Conservation (phyloP, 2,329 filamentous ascomycete species). For the Aspergillus quadricinctus region DNA sequence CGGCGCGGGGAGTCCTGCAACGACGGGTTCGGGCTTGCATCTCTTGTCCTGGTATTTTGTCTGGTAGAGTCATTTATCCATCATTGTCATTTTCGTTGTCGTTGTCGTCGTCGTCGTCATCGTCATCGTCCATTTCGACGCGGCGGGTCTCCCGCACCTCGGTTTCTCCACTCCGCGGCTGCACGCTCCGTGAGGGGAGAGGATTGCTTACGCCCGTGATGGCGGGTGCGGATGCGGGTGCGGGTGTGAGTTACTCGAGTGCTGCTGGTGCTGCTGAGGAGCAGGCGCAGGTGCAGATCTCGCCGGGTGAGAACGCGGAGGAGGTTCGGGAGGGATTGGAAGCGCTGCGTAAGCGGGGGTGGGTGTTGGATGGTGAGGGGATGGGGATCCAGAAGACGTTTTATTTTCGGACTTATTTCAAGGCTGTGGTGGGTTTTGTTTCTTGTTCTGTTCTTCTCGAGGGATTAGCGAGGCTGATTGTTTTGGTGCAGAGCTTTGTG, state of each 20-base stretch:
- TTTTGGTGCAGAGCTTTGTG: constrained; percentile 28
- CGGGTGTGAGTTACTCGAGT: not conserved
- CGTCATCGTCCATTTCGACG: not conserved
- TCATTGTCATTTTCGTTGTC: not conserved
- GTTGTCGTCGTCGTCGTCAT: not conserved
- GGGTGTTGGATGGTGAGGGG: constrained; percentile 30
- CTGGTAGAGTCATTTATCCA: not conserved
- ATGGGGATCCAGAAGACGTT: constrained; percentile 36
- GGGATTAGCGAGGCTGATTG: not conserved
- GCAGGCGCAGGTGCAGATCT: constrained; percentile 21
- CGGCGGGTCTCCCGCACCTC: not conserved
- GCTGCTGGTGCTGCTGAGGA: constrained; percentile 2
- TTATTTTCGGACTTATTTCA: constrained; percentile 38
- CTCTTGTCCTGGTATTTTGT: not conserved
- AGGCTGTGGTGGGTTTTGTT: constrained; percentile 30
- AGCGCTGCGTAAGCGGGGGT: constrained; percentile 26
- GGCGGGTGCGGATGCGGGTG: not conserved
- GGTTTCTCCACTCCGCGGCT: not conserved
- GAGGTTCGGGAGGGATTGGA: constrained; percentile 21
- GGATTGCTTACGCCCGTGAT: not conserved
- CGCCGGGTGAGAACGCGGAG: constrained; percentile 26
- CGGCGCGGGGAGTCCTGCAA: not conserved
- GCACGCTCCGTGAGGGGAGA: not conserved
- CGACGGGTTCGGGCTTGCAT: not conserved
- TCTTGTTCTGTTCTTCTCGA: not conserved